Base-by-base conservation (phyloP, 169 alveolate genomes). In the Plasmodium ovale region DNA sequence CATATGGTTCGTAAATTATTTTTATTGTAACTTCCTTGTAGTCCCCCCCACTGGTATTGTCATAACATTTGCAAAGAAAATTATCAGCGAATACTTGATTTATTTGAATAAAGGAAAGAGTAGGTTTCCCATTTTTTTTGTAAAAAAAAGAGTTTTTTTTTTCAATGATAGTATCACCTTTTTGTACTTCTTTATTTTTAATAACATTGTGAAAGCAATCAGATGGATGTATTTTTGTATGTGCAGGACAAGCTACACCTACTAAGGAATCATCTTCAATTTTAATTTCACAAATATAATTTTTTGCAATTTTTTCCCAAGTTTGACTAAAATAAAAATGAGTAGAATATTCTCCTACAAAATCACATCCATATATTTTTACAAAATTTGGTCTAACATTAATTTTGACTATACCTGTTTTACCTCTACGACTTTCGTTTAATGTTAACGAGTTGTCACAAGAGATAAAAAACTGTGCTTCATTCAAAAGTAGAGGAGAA, bases 361-460 rank as follows among this genome's bases (percentile, higher is more conserved):
- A 82, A 49, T 82, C 90, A 35, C 90, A 82, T 27, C 90, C 90
- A 53, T 9, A 23, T 1, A 82, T 82, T 33, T 82, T 82, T 14
- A 59, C 39, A 49, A 21, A 65, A 19, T 82, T 82, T 0, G 84
- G 69, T 12, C 65, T 49, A 51, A 82, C 70, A 6, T 64, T 23
- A 25, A 82, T 37, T 82, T 67, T 64, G 2, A 82, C 84, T 16
- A 51, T 82, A 2, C 65, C 90, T 19, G 90, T 67, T 31, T 82
- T 82, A 1, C 90, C 90, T 31, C 90, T 65, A 31, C 31, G 64
- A 65, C 58, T 82, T 37, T 82, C 72, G 53, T 82, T 65, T 39
- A 82, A 54, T 2, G 90, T 82, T 33, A 82, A 29, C 1, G 90
- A 82, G 21, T 82, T 82, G 25, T 82, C 90, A 31, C 90, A 82